Percentiles rank a stretch among this genome's conserved stretches.
phyloP scores from a whole-genome alignment of 1,284 basidiomycete species.

The Porogramme epimiltina region DNA sequence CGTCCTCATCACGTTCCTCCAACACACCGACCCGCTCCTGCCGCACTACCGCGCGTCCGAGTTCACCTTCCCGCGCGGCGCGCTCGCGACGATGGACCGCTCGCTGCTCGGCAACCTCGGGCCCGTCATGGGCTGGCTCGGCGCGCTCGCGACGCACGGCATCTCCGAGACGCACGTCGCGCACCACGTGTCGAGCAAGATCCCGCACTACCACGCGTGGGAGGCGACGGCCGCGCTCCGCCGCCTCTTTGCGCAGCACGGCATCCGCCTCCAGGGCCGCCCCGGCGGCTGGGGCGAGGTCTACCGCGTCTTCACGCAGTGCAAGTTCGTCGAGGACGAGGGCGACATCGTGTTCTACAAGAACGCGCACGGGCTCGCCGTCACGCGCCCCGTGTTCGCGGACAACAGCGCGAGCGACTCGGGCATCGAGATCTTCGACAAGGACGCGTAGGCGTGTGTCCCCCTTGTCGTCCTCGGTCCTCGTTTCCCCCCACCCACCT shows the following conservation, averaged over 20 bases:
- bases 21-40: conserved; percentile 94
- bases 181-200: conserved; percentile 92
- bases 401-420: conserved; percentile 79
- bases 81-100: conserved; percentile 92
- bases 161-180: conserved; percentile 94
- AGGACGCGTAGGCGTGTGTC: conserved; percentile 30
- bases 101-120: conserved; percentile 83
- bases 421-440: conserved; percentile 73
- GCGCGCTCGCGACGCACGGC: conserved; percentile 79
- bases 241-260: conserved; percentile 68
- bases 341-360: conserved; percentile 93
- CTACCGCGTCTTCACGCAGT: conserved; percentile 72
- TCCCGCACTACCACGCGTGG: conserved; percentile 94
- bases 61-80: conserved; percentile 96
- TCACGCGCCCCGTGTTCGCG: conserved; percentile 63
- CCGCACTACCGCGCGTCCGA: conserved; percentile 92
- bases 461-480: not conserved
- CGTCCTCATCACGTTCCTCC: conserved; percentile 91
- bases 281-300: conserved; percentile 82
- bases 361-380: conserved; percentile 79
- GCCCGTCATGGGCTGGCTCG: conserved; percentile 73
- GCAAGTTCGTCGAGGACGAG: conserved; percentile 94
- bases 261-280: conserved; percentile 60
- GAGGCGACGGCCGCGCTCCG: conserved; percentile 91
- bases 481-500: too few species aligned